Conservation (phyloP, 768 basidiomycete genomes). For the Auricularia cornea region DNA sequence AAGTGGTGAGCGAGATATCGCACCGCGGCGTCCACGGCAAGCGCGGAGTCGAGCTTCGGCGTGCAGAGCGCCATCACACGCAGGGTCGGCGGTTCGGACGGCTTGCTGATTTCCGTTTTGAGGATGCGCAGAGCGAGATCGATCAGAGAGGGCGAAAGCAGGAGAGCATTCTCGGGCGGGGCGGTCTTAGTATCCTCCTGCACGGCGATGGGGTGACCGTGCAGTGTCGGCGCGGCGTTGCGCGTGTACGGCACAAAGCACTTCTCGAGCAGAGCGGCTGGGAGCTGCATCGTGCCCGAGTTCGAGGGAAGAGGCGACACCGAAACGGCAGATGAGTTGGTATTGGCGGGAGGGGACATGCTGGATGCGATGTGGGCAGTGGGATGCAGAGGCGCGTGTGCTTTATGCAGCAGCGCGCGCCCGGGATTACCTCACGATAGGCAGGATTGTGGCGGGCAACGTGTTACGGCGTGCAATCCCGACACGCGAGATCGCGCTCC, state of each 20-base stretch:
- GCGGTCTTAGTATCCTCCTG: not conserved
- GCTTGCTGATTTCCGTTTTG: not conserved
- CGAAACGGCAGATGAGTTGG: too few species aligned
- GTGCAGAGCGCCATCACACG: not conserved
- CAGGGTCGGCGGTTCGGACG: not conserved
- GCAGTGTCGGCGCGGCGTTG: not conserved
- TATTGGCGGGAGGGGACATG: too few species aligned
- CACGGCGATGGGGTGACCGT: not conserved
- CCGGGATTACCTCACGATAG: not conserved
- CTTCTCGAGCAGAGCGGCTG: not conserved
- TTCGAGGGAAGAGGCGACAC: too few species aligned
- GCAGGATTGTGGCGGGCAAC: not conserved
- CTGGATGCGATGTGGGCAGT: too few species aligned
- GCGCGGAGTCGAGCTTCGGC: not conserved
- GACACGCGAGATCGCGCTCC: too few species aligned
- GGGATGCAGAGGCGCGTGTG: too few species aligned
- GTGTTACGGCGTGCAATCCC: too few species aligned
- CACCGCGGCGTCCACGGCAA: not conserved
- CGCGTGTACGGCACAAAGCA: not conserved
- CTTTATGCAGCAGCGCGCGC: too few species aligned
- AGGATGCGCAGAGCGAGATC: not conserved
- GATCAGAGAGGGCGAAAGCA: not conserved
- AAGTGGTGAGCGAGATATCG: not conserved
- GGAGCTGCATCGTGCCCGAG: not conserved
- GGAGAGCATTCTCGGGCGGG: not conserved